These are phyloP conservation scores for Pythium apleroticum DNA, from an alignment of 352 stramenopile species.

Conservation along the genomic window DNA sequence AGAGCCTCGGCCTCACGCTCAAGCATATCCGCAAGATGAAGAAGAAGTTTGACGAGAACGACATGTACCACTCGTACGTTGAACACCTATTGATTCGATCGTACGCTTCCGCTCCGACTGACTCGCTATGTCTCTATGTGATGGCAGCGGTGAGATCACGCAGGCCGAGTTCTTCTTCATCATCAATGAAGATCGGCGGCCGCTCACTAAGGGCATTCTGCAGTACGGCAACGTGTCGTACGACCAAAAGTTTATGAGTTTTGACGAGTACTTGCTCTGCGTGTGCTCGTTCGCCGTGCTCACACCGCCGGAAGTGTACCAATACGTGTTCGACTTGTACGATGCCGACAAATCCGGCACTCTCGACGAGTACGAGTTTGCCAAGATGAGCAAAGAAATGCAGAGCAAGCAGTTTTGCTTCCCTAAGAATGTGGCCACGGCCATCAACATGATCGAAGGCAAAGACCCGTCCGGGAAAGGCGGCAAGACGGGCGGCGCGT, in stretches of 20 bases:
- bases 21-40: slow-evolving; percentile 68
- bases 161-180: slow-evolving; percentile 78
- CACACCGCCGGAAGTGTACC: slow-evolving; percentile 65
- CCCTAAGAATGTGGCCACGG: slow-evolving; percentile 56
- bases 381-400: slow-evolving; percentile 61
- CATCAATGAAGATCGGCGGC: slow-evolving; percentile 54
- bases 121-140: slow-evolving; percentile 3
- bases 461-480: slow-evolving; percentile 19
- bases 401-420: slow-evolving; percentile 70
- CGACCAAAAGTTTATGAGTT: slow-evolving; percentile 59
- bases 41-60: slow-evolving; percentile 67
- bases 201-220: slow-evolving; percentile 57
- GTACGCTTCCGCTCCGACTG: background rate
- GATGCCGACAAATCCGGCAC: slow-evolving; percentile 54
- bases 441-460: slow-evolving; percentile 53
- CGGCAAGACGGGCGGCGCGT: slow-evolving; percentile 13
- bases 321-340: slow-evolving; percentile 74
- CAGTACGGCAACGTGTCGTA: slow-evolving; percentile 36
- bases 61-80: slow-evolving; percentile 75
- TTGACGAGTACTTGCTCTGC: slow-evolving; percentile 64
- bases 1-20: slow-evolving; percentile 44
- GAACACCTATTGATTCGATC: too few species aligned
- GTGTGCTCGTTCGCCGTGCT: slow-evolving; percentile 58
- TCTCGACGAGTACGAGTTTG: slow-evolving; percentile 62
- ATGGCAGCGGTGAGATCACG: slow-evolving; percentile 60